Evolutionary conservation across 495 filamentous ascomycete species (phyloP).

Genomic region (Podospora sp.): DNA sequence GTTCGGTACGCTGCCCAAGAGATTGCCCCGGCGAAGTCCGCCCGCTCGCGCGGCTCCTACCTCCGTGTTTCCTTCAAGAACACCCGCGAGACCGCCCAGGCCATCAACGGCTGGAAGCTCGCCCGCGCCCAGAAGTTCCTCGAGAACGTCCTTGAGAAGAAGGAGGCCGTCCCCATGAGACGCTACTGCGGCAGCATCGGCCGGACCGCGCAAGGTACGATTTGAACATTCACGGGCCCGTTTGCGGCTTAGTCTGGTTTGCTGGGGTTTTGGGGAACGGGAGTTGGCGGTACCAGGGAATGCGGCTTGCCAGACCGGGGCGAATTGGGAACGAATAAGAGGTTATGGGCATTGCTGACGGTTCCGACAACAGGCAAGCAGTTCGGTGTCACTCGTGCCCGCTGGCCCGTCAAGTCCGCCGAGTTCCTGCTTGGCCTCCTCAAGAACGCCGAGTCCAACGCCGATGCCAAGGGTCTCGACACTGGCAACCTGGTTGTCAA

Average conservation of each 20-base stretch:
- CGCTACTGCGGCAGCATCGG: slow-evolving; percentile 93
- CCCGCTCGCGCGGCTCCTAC: slow-evolving; percentile 95
- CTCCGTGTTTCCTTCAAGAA: slow-evolving; percentile 99
- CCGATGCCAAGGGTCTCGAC: slow-evolving; percentile 98
- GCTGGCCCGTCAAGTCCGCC: slow-evolving; percentile 99
- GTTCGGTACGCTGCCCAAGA: slow-evolving; percentile 97
- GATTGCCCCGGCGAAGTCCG: slow-evolving; percentile 87
- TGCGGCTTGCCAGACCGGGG: background rate
- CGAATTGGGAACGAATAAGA: background rate
- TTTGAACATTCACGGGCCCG: slow-evolving; percentile 17
- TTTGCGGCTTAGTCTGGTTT: slow-evolving; percentile 5
- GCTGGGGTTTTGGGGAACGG: background rate
- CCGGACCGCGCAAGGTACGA: slow-evolving; percentile 94
- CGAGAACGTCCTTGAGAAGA: slow-evolving; percentile 92
- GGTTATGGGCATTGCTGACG: slow-evolving; percentile 31
- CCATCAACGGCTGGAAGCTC: slow-evolving; percentile 99
- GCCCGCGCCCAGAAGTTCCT: slow-evolving; percentile 91
- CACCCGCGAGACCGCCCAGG: slow-evolving; percentile 98
- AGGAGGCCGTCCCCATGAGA: slow-evolving; percentile 95
- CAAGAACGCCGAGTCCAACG: slow-evolving; percentile 99
- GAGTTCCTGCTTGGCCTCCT: slow-evolving; percentile 96
- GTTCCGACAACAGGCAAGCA: slow-evolving; percentile 75
- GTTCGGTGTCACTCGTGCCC: slow-evolving; percentile 93
- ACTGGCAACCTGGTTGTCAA: slow-evolving; percentile 94
- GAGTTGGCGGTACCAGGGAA: background rate